These are phyloP conservation scores for Phytopythium montanum DNA, from an alignment of 352 stramenopile genomes.

Conservation along the genomic window DNA sequence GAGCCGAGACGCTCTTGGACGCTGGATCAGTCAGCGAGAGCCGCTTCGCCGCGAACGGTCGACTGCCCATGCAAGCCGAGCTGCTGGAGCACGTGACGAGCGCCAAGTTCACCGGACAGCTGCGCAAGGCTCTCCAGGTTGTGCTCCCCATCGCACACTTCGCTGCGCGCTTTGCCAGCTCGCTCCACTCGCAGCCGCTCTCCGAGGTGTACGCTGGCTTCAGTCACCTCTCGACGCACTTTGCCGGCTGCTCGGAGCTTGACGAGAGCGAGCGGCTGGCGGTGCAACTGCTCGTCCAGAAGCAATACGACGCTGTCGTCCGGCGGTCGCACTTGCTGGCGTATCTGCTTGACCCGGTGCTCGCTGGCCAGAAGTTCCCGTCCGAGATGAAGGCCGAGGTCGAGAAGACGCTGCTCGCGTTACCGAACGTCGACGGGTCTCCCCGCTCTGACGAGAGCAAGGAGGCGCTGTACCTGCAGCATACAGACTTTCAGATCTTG, in stretches of 20 bases:
- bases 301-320: conserved; percentile 17
- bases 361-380: conserved; percentile 33
- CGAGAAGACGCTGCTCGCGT: conserved; percentile 32
- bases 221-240: conserved; percentile 16
- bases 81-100: conserved; percentile 19
- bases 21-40: conserved; percentile 10
- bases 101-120: conserved; percentile 20
- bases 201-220: conserved; percentile 39
- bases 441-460: conserved; percentile 20
- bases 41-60: conserved; percentile 6
- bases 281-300: conserved; percentile 17
- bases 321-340: conserved; percentile 23
- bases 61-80: conserved; percentile 16
- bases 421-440: conserved; percentile 14
- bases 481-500: conserved; percentile 41
- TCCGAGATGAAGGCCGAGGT: conserved; percentile 23
- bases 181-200: conserved; percentile 11
- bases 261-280: conserved; percentile 19
- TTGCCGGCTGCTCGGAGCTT: conserved; percentile 17
- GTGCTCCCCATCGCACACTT: conserved; percentile 24
- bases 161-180: conserved; percentile 13
- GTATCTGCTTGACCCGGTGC: conserved; percentile 41
- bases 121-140: conserved; percentile 29
- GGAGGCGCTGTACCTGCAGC: conserved; percentile 39
- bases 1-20: conserved; percentile 29